phyloP scores from a whole-genome alignment of 352 stramenopile species.

The Phytophthora colocasiae region DNA sequence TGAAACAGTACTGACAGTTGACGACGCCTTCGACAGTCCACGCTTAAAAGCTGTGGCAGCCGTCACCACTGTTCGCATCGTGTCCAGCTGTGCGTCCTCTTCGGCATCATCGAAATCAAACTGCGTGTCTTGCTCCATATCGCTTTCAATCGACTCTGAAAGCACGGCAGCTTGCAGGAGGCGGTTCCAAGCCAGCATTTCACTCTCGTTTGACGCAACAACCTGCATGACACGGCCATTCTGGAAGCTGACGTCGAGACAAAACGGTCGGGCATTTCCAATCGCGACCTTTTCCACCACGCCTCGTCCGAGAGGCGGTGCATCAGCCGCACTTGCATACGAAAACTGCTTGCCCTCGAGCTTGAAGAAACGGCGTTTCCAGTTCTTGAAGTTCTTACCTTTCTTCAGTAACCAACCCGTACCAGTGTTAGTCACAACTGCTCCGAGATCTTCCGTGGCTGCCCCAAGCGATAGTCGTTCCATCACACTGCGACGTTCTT shows the following conservation, averaged over 20 bases:
- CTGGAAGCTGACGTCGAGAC: constrained; percentile 66
- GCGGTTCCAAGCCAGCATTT: constrained; percentile 71
- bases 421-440: constrained; percentile 36
- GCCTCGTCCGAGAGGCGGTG: constrained; percentile 52
- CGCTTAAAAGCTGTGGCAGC: constrained; percentile 50
- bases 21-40: constrained; percentile 39
- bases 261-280: constrained; percentile 73
- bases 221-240: constrained; percentile 73
- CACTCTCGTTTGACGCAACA: constrained; percentile 54
- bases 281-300: constrained; percentile 62
- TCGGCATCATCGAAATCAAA: constrained; percentile 67
- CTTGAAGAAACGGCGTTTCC: constrained; percentile 71
- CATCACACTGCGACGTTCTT: constrained; percentile 32
- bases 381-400: constrained; percentile 70
- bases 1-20: constrained; percentile 29
- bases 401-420: constrained; percentile 67
- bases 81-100: constrained; percentile 48
- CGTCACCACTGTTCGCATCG: constrained; percentile 41
- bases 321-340: constrained; percentile 53
- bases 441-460: constrained; percentile 21
- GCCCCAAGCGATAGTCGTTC: constrained; percentile 34
- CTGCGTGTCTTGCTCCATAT: constrained; percentile 40
- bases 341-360: constrained; percentile 65
- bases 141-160: constrained; percentile 35
- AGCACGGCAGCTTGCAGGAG: constrained; percentile 57